These are phyloP conservation scores for Globisporangium recalcitrans DNA, from an alignment of 352 stramenopile species.

Conservation along the genomic window DNA sequence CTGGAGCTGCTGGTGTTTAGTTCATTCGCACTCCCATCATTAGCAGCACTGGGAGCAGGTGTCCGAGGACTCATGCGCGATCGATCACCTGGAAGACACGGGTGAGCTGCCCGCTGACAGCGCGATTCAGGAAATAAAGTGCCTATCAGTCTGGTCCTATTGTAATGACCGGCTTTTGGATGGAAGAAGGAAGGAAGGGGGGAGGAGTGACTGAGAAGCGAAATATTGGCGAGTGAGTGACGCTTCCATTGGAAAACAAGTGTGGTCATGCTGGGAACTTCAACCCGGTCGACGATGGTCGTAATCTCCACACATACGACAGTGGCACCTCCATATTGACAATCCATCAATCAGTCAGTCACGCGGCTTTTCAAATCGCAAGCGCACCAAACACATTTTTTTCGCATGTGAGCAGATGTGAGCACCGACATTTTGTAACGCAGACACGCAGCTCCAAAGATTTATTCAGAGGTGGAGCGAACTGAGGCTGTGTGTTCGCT, in stretches of 20 bases:
- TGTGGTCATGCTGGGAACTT: neutral
- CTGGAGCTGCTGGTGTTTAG: neutral
- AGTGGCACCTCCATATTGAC: neutral
- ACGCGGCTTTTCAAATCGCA: neutral
- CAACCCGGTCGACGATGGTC: neutral
- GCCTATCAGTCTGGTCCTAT: neutral
- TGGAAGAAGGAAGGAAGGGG: neutral
- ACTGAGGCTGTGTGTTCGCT: no score
- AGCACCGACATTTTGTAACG: neutral
- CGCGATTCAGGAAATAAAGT: neutral
- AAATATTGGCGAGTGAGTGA: constrained; percentile 1
- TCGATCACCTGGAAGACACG: no score
- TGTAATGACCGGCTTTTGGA: neutral
- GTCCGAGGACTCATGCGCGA: neutral
- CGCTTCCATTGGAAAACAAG: neutral
- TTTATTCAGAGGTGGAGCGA: no score
- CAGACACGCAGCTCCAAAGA: no score
- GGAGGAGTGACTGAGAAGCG: neutral
- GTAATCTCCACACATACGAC: neutral
- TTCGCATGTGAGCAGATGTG: neutral
- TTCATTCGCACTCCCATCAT: neutral
- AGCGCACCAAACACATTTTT: neutral
- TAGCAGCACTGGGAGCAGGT: neutral
- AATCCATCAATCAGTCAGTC: neutral
- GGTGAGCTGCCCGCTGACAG: neutral